Percentiles rank a stretch among this genome's conserved stretches.
phyloP scores from a whole-genome alignment of 106 monocot genomes.

The Dioscorea dumetorum region DNA sequence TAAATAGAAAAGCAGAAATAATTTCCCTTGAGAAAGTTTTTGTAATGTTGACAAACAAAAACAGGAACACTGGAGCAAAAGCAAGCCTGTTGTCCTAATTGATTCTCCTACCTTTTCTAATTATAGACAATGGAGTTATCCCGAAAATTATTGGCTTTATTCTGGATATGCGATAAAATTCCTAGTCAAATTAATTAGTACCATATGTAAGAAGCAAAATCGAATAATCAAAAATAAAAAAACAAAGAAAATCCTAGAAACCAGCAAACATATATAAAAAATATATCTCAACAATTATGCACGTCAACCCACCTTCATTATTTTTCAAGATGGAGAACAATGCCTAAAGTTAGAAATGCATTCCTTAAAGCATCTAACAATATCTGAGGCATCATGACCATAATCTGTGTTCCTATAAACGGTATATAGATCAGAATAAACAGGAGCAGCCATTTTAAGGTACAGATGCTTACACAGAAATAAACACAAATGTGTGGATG shows the following conservation, averaged over 20 bases:
- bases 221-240: background rate
- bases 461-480: too few species aligned
- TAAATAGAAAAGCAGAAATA: too few species aligned
- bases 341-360: constrained; percentile 52
- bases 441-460: too few species aligned
- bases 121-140: constrained; percentile 76
- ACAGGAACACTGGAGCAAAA: background rate
- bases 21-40: too few species aligned
- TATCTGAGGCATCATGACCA: constrained; percentile 95
- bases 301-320: constrained; percentile 62
- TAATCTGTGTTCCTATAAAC: constrained; percentile 28
- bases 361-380: constrained; percentile 72
- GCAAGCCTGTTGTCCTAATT: background rate
- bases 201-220: background rate
- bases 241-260: background rate
- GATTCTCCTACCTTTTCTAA: constrained; percentile 53
- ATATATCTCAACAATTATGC: too few species aligned
- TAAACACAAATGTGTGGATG: too few species aligned
- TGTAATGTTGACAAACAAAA: background rate
- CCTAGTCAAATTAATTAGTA: constrained; percentile 22
- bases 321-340: constrained; percentile 61
- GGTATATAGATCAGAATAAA: too few species aligned
- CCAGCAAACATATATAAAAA: background rate
- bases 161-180: constrained; percentile 62
- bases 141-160: constrained; percentile 68